Base-by-base conservation (phyloP, 352 stramenopile species). In the Phytophthora brassicae region DNA sequence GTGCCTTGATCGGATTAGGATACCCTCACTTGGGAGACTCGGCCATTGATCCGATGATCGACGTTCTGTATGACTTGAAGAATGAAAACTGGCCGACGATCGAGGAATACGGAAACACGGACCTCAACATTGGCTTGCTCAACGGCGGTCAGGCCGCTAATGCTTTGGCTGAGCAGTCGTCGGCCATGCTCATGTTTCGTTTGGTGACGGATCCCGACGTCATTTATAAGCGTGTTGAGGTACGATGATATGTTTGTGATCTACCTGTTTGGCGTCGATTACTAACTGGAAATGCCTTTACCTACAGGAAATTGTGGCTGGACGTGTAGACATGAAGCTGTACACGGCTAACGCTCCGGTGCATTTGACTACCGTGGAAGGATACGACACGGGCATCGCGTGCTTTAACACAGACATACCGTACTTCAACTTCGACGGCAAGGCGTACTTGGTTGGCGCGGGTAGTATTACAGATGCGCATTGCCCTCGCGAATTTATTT, bases 371-470 rank as follows among this genome's bases (percentile, higher is more conserved):
- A 83, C 90, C 7, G 69, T 96, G 4, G 79, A 90, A 31, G 88
- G 86, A n/a, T 96, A 94, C 59, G 81, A 92, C 26, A 93, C 81
- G 22, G 84, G 89, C 26, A 69, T 96, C 14, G 88, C 88, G 6
- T 92, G 79, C 26, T 96, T 94, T 69, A 96, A 96, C 63, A 95
- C 88, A 0, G 88, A 96, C 33, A 88, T 96, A n/a, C 84, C 86
- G 31, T 96, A 93, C 73, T 92, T 95, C 60, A 72, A 88, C 36
- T 92, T 86, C 51, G 79, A 89, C 29, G 83, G 83, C 42, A 89
- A 86, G 56, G 79, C 80, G n/a, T 92, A 90, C 56, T 71, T 92
- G 26, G 71, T 92, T n/a, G 83, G 83, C 23, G 80, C 80, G 6
- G 83, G 83, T 46, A 86, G 70, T 54, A 92, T 92, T 64, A 89